phyloP scores from a whole-genome alignment of 768 basidiomycete genomes.

The Clathrus columnatus region DNA sequence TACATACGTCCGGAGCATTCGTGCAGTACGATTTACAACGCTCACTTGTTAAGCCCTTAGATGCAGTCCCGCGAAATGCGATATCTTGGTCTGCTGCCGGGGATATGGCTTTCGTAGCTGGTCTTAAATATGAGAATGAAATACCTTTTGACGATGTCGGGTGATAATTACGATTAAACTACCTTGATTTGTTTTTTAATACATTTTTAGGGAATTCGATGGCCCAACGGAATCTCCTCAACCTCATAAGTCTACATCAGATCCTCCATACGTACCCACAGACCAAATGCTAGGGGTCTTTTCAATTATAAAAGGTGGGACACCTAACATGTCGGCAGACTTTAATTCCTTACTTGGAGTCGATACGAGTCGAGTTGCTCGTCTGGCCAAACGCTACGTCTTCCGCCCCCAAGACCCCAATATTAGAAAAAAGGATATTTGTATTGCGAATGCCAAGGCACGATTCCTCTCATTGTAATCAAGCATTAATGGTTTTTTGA shows the following conservation, averaged over 20 bases:
- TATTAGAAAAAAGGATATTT: constrained; percentile 36
- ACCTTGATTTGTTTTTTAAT: neutral
- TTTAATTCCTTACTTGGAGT: neutral
- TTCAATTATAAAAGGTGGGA: neutral
- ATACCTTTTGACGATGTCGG: constrained; percentile 70
- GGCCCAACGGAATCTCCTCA: neutral
- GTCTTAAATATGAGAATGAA: constrained; percentile 45
- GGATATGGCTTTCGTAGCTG: constrained; percentile 57
- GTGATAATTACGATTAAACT: constrained; percentile 41
- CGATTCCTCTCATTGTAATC: neutral
- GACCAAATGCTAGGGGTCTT: constrained; percentile 54
- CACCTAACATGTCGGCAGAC: neutral
- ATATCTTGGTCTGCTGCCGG: constrained; percentile 59
- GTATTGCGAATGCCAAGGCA: constrained; percentile 49
- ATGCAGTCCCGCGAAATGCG: constrained; percentile 54
- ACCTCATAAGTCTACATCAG: constrained; percentile 49
- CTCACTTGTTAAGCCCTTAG: constrained; percentile 49
- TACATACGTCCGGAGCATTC: constrained; percentile 69
- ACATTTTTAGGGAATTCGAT: neutral
- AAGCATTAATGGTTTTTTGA: neutral
- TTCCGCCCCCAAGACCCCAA: constrained; percentile 21
- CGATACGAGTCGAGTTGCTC: constrained; percentile 31
- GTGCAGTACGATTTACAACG: constrained; percentile 70
- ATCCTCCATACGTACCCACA: constrained; percentile 38
- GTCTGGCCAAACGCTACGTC: constrained; percentile 56